Base-by-base conservation (phyloP, 169 alveolate species). In the Plasmodium knowlesi region DNA sequence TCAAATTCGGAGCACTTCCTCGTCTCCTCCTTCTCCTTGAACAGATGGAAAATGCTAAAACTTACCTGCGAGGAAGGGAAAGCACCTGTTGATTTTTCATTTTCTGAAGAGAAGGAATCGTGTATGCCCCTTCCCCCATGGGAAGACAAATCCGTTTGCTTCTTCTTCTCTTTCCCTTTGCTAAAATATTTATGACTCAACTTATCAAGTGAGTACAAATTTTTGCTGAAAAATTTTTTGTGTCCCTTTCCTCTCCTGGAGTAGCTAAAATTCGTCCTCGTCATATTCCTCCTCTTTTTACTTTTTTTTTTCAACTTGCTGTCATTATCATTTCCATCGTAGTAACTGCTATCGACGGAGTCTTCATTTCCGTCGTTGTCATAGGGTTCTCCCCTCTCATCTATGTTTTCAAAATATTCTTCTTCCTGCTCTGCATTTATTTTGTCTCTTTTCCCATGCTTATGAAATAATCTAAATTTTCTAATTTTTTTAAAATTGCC, bases 391-490 rank as follows among this genome's bases (percentile, higher is more conserved):
- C 25, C 79, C 72, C 71, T 70, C 25, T 82, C 89, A 22, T 22
- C 74, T 6, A 76, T 10, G 32, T 86, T 71, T n/a, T 86, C 92
- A 22, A 43, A 71, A 22, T 39, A 73, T 9, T 72, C 92, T 19
- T 71, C 84, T 0, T 71, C 83, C 1, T 39, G 16, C 10, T 41
- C 76, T 39, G 43, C 67, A 22, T 32, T 6, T 19, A 41, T 41
- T 22, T 84, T 84, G 37, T 46, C 43, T 19, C 70, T 34, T 76
- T 74, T 32, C 50, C 9, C 28, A 28, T 16, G 41, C 53, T 32
- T 86, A 39, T 86, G 76, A 39, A 86, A 86, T 86, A 86, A 86
- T 76, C 81, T 12, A 74, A 86, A 86, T 61, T 6, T 54, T 30
- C 67, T 86, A 30, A 74, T 86, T 53, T 28, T 86, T 86, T 74